Evolutionary conservation across 495 filamentous ascomycete genomes (phyloP), one percentile per base, ranked within the genome.

Genomic region (Lindgomyces ingoldianus): DNA sequence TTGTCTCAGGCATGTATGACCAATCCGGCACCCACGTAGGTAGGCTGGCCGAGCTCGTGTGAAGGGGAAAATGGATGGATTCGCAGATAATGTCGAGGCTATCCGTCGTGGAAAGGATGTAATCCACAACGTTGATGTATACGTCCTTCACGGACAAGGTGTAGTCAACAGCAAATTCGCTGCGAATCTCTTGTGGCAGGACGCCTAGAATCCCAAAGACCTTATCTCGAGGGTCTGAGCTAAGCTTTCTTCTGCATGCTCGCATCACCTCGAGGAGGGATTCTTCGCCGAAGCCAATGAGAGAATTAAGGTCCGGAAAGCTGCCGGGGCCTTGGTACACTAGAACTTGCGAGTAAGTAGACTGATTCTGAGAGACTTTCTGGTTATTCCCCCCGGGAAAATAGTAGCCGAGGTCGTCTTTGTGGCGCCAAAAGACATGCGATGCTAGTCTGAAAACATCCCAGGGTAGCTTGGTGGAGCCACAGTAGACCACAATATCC

Each of bases 1-100:
- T 39, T 24, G 55, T 64, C 45, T 52, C 70, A 51, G 62, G 53
- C n/a, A 56, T 51, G 29, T 72, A 58, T 21, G 68, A 73, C 74
- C 73, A 77, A 59, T 77, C 72, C 12, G 74, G 74, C 3, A 70
- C 66, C 67, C 69, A 77, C 1, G 55, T 48, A 2, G 62, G 62
- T 21, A 65, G 27, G 41, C 60, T 60, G 4, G 36, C 47, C 9
- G 55, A 52, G 39, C 56, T 65, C 2, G 62, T 65, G 47, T 60
- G 48, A 11, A 39, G 30, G 4, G 62, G 62, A 27, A 57, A 65
- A 29, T 65, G 48, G 18, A 65, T 65, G 1, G 62, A 51, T 27
- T 65, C 54, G 55, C 62, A 60, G 27, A 65, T 59, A 47, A 65
- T 36, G 36, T 65, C 62, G 3, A 75, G 49, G 4, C 69, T 59